These are phyloP conservation scores for Papiliotrema laurentii DNA, from an alignment of 1,284 basidiomycete genomes.

Conservation along the genomic window DNA sequence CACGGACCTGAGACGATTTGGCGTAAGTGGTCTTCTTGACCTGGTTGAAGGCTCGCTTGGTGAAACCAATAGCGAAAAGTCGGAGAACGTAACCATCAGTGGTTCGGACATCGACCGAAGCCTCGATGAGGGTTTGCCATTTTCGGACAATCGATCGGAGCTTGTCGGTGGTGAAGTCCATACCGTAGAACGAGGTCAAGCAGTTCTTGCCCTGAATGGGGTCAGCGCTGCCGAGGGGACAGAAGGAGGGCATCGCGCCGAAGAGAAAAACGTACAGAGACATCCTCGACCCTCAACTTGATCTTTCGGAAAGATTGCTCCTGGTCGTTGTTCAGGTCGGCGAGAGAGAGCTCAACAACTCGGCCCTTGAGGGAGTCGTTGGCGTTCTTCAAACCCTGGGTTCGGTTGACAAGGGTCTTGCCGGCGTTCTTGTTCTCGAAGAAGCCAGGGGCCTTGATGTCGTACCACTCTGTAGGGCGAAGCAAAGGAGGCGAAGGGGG, in stretches of 20 bases:
- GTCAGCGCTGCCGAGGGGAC: no score
- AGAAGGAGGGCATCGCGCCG: no score
- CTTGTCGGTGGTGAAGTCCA: constrained; percentile 99
- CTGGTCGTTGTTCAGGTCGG: constrained; percentile 99
- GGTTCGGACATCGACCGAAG: constrained; percentile 97
- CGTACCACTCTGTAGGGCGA: constrained; percentile 86
- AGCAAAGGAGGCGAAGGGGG: neutral
- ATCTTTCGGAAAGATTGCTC: constrained; percentile 99
- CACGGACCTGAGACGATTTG: constrained; percentile 88
- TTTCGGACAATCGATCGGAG: constrained; percentile 99
- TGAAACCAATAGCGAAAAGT: constrained; percentile 98
- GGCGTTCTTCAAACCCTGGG: constrained; percentile 97
- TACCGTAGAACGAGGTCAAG: constrained; percentile 99
- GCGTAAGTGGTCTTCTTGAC: constrained; percentile 99
- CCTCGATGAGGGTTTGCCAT: constrained; percentile 99
- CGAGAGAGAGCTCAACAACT: constrained; percentile 93
- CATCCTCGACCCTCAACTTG: constrained; percentile 94
- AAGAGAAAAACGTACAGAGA: constrained; percentile 50
- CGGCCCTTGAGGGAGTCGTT: constrained; percentile 98
- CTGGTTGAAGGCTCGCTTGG: constrained; percentile 92
- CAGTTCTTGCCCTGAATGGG: constrained; percentile 90
- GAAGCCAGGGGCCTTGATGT: constrained; percentile 97
- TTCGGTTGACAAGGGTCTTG: constrained; percentile 98
- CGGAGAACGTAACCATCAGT: constrained; percentile 99
- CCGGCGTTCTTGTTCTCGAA: constrained; percentile 97